Percentiles rank a stretch among this genome's conserved stretches.
phyloP scores from a whole-genome alignment of 768 basidiomycete genomes.

The Guyanaporus albipodus region DNA sequence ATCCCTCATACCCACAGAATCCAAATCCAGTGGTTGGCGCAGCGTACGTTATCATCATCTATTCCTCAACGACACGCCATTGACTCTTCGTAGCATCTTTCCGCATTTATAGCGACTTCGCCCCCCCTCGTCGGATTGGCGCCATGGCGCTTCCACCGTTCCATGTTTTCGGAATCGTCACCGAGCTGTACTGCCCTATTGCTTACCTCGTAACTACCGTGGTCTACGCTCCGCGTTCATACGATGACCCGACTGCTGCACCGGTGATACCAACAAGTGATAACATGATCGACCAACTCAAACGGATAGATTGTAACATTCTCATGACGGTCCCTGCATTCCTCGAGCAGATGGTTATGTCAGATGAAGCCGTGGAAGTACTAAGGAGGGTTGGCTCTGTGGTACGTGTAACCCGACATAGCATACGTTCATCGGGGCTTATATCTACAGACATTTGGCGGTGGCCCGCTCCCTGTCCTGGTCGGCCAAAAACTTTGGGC shows the following conservation, averaged over 20 bases:
- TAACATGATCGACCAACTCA: slow-evolving; percentile 36
- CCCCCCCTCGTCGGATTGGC: slow-evolving; percentile 17
- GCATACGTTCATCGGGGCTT: neutral
- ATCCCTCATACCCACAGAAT: slow-evolving; percentile 35
- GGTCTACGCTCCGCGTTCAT: slow-evolving; percentile 28
- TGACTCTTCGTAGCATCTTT: slow-evolving; percentile 4
- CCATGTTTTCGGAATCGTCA: slow-evolving; percentile 21
- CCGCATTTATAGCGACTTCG: neutral
- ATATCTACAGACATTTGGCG: slow-evolving; percentile 32
- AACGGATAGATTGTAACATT: slow-evolving; percentile 24
- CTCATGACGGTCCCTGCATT: slow-evolving; percentile 38
- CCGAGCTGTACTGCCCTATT: slow-evolving; percentile 19
- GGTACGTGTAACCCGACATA: slow-evolving; percentile 19
- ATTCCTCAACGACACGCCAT: neutral
- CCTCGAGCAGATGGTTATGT: slow-evolving; percentile 35
- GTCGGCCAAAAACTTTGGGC: slow-evolving; percentile 33
- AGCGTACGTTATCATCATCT: slow-evolving; percentile 27
- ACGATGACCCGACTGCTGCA: slow-evolving; percentile 13
- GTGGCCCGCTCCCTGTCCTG: slow-evolving; percentile 36
- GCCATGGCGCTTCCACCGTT: slow-evolving; percentile 28
- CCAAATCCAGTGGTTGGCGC: slow-evolving; percentile 33
- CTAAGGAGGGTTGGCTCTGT: slow-evolving; percentile 27
- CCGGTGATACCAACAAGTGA: slow-evolving; percentile 39
- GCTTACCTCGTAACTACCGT: slow-evolving; percentile 11
- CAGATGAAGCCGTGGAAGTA: slow-evolving; percentile 20